phyloP scores from a whole-genome alignment of 2,329 filamentous ascomycete genomes.

The Epichloe aotearoae region DNA sequence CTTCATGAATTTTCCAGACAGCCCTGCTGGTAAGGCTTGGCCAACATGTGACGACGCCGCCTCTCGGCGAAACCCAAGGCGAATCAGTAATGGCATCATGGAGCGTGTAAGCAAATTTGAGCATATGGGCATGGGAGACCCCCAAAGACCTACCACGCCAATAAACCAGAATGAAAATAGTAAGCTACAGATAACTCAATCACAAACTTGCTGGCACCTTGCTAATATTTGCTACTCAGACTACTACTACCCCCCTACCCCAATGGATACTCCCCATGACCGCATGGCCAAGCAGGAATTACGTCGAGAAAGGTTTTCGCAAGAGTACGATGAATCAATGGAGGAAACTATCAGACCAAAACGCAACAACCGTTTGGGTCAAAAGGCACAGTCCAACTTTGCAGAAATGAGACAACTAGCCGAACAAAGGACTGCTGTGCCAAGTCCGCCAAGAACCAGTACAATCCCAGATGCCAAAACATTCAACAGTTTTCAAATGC shows the following conservation, averaged over 20 bases:
- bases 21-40: conserved; percentile 33
- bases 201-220: neutral
- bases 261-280: conserved; percentile 48
- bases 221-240: conserved; percentile 23
- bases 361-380: conserved; percentile 28
- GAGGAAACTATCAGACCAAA: conserved; percentile 51
- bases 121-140: conserved; percentile 31
- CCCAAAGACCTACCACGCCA: conserved; percentile 47
- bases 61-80: conserved; percentile 26
- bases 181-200: conserved; percentile 25
- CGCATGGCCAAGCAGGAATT: conserved; percentile 28
- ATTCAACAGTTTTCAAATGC: conserved; percentile 39
- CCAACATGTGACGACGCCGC: conserved; percentile 32
- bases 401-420: conserved; percentile 44
- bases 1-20: conserved; percentile 37
- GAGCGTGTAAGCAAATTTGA: conserved; percentile 49
- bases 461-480: conserved; percentile 30
- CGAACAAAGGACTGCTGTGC: conserved; percentile 34
- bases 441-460: conserved; percentile 43
- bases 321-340: conserved; percentile 52
- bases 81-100: conserved; percentile 49
- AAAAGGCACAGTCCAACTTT: conserved; percentile 38
- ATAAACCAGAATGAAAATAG: conserved; percentile 44
- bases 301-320: conserved; percentile 38
- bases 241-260: conserved; percentile 53